A percentile compares a stretch with the other conserved stretches of the same genome.
Evolutionary conservation across 1,139 yeast genomes (phyloP).

Genomic region (Geotrichum reessii): DNA sequence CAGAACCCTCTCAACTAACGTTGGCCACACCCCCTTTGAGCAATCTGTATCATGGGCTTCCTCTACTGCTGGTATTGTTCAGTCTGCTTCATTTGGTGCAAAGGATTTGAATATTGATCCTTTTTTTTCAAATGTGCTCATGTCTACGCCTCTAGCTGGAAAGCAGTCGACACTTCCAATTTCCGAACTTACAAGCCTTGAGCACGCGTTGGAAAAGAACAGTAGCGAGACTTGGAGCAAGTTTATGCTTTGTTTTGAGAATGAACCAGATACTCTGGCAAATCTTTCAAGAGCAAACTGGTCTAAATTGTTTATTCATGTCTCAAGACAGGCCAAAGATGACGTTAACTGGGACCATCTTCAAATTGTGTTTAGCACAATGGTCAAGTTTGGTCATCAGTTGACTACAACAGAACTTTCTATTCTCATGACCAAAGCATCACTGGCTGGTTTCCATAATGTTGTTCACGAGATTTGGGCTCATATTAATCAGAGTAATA

Average conservation of each 20-base stretch:
- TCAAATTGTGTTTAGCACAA: slow-evolving; percentile 14
- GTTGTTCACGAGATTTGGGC: slow-evolving; percentile 30
- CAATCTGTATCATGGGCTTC: background rate
- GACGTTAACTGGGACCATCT: slow-evolving; percentile 6
- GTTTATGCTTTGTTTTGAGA: background rate
- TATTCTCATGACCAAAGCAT: slow-evolving; percentile 29
- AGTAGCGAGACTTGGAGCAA: slow-evolving; percentile 3
- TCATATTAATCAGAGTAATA: slow-evolving; percentile 19
- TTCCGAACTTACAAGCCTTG: background rate
- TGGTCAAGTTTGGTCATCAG: slow-evolving; percentile 23
- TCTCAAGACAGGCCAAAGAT: background rate
- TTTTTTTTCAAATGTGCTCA: slow-evolving; percentile 10
- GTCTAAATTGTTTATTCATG: slow-evolving; percentile 11
- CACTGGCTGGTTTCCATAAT: slow-evolving; percentile 24
- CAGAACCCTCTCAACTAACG: slow-evolving; percentile 1
- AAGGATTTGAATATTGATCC: background rate
- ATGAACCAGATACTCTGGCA: background rate
- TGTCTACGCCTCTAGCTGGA: slow-evolving; percentile 19
- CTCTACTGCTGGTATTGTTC: background rate
- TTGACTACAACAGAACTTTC: slow-evolving; percentile 29
- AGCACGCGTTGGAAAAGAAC: background rate
- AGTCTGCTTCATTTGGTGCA: background rate
- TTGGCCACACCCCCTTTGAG: background rate
- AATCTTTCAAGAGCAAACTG: slow-evolving; percentile 15
- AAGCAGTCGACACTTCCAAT: background rate